phyloP scores from a whole-genome alignment of 331 rosid genomes.

The Quercus phellos region DNA sequence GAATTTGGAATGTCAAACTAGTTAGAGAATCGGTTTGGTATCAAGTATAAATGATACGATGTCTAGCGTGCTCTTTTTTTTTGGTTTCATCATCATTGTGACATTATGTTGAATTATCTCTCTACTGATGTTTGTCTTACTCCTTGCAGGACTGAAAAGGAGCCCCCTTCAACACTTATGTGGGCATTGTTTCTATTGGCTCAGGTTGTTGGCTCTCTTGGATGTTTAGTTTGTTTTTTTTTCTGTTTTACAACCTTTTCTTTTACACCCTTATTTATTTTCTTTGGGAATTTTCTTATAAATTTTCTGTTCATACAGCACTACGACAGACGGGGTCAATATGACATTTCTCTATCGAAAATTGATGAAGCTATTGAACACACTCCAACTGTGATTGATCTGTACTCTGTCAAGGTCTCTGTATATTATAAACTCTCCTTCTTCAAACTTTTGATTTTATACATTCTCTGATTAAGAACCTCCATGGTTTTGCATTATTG shows the following conservation, averaged over 20 bases:
- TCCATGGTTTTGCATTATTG: not conserved
- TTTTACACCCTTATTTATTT: not conserved
- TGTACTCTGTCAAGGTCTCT: conserved; percentile 87
- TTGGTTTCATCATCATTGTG: conserved; percentile 13
- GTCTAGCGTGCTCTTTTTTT: not conserved
- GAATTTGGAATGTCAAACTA: not conserved
- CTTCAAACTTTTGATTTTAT: not conserved
- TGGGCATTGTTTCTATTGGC: conserved; percentile 92
- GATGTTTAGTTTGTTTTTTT: conserved; percentile 4
- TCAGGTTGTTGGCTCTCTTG: conserved; percentile 53
- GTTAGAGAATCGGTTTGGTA: not conserved
- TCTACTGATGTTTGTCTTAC: conserved; percentile 21
- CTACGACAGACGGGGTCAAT: conserved; percentile 86
- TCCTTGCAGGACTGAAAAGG: conserved; percentile 63
- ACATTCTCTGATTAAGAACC: not conserved
- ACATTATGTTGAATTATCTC: conserved; percentile 13
- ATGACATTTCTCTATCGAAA: conserved; percentile 69
- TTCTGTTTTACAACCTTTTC: not conserved
- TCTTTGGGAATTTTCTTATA: conserved; percentile 14
- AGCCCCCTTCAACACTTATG: conserved; percentile 91
- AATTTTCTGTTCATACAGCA: conserved; percentile 60
- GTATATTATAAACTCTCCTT: not conserved
- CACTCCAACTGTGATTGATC: conserved; percentile 95
- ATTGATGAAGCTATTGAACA: conserved; percentile 86
- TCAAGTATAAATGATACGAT: not conserved